Evolutionary conservation across 2,329 filamentous ascomycete genomes (phyloP).

Genomic region (Fusarium humuli): DNA sequence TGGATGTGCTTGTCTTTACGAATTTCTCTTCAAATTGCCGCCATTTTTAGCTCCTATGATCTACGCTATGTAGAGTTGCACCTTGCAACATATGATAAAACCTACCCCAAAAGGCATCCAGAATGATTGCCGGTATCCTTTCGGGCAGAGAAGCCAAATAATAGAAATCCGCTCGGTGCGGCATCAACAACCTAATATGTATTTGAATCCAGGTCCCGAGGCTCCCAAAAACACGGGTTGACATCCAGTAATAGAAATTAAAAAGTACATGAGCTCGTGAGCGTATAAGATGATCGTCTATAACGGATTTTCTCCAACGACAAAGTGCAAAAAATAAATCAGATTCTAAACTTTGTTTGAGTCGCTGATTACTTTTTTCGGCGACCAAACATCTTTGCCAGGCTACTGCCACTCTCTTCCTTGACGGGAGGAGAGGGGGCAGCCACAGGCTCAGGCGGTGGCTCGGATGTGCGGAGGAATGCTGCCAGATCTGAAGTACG

Average conservation of each 20-base stretch:
- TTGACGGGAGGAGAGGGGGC: conserved; percentile 47
- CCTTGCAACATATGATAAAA: neutral
- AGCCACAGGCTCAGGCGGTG: conserved; percentile 60
- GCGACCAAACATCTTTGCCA: conserved; percentile 63
- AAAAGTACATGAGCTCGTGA: conserved; percentile 46
- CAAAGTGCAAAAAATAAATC: conserved; percentile 24
- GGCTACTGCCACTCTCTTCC: conserved; percentile 55
- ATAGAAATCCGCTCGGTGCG: conserved; percentile 4
- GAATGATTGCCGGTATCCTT: conserved; percentile 18
- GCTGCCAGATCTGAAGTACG: conserved; percentile 76
- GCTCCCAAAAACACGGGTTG: conserved; percentile 5
- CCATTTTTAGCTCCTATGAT: neutral
- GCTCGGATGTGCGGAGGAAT: conserved; percentile 77
- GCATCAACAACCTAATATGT: conserved; percentile 4
- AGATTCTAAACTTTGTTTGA: conserved; percentile 41
- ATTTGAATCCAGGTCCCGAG: conserved; percentile 8
- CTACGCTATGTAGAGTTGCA: neutral
- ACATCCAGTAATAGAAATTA: conserved; percentile 44
- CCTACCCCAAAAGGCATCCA: conserved; percentile 20
- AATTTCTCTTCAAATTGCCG: conserved; percentile 10
- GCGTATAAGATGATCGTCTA: conserved; percentile 41
- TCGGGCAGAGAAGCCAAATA: conserved; percentile 29
- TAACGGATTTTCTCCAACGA: conserved; percentile 9
- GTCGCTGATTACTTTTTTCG: conserved; percentile 59
- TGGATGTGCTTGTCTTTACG: neutral